Base-by-base conservation (phyloP, 441 rosid genomes). In the Dalechampia spathulata region DNA sequence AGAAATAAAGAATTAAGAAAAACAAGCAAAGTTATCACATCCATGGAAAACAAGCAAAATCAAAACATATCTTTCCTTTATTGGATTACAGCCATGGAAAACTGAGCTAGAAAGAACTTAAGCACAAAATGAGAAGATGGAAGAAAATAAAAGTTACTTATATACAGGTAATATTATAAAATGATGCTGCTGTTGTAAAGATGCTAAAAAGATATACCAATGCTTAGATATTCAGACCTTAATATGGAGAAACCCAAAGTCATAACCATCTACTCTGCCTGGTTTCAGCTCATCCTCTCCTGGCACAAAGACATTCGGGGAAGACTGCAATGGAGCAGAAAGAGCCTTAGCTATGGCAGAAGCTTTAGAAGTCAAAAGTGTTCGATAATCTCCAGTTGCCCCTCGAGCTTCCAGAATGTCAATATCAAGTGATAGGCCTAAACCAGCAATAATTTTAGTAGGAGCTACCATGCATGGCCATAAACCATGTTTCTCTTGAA, bases 401-500 rank as follows among this genome's bases (percentile, higher is more conserved):
- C 85, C 87, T 0, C 81, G 95, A 68, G 96, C 94, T 71, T 92
- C 93, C 21, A 92, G 72, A 58, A 89, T 89, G 74, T 92, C 96
- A 63, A 92, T 80, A 67, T 78, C 92, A n/a, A 92, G 90, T 2
- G 97, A 92, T 57, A 92, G 66, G 61, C 98, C 99, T 57, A 92
- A 79, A 61, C 99, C 96, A 17, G 97, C 99, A 41, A 92, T 89
- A 49, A 92, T 92, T 70, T 92, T 92, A 28, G 97, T 92, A 36
- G 99, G 99, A 64, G 97, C 97, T 61, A 92, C 97, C 99, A 92
- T 89, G 78, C 99, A 92, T 6, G 99, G 88, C 85, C 82, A 71
- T 63, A 92, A 65, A 3, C 94, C 88, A 17, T 89, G 99, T 70
- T 83, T 85, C 70, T 78, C 64, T 61, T 70, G 73, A 64, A 92